Conservation (phyloP, 495 filamentous ascomycete genomes). For the Penicillium angulare region DNA sequence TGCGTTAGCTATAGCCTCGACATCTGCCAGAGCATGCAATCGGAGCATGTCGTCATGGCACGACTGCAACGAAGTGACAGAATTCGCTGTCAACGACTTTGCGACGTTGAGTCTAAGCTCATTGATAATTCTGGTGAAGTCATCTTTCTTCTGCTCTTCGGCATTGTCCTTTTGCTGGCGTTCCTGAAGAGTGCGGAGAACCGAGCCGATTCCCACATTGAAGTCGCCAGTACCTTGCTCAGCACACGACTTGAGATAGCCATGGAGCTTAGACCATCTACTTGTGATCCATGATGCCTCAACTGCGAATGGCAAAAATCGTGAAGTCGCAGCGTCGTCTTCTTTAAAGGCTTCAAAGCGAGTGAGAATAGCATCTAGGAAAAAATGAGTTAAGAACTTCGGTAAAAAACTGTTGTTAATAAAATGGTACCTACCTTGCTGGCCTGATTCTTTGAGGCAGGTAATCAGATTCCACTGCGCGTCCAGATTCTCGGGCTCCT, state of each 20-base stretch:
- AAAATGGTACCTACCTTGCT: constrained; percentile 61
- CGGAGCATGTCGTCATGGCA: constrained; percentile 80
- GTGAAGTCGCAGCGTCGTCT: constrained; percentile 49
- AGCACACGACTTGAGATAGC: constrained; percentile 57
- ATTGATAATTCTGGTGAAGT: constrained; percentile 59
- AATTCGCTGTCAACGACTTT: constrained; percentile 67
- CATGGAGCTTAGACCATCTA: constrained; percentile 72
- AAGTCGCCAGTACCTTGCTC: constrained; percentile 65
- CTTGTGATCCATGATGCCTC: constrained; percentile 90
- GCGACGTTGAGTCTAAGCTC: constrained; percentile 68
- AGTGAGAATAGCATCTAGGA: constrained; percentile 75
- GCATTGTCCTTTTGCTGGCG: constrained; percentile 14
- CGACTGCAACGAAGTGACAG: constrained; percentile 73
- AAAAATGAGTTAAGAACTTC: constrained; percentile 7
- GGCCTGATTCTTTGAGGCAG: constrained; percentile 88
- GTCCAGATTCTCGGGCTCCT: constrained; percentile 72
- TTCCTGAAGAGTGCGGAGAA: constrained; percentile 63
- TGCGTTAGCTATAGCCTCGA: constrained; percentile 72
- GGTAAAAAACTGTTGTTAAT: background rate
- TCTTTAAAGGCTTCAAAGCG: constrained; percentile 74
- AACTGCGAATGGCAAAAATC: constrained; percentile 72
- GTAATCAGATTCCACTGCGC: constrained; percentile 80
- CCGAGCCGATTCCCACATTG: constrained; percentile 73
- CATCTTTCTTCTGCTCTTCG: background rate
- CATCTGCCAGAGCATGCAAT: constrained; percentile 81